Conservation (phyloP, 2,329 filamentous ascomycete genomes). For the Lasiodiplodia sp. region DNA sequence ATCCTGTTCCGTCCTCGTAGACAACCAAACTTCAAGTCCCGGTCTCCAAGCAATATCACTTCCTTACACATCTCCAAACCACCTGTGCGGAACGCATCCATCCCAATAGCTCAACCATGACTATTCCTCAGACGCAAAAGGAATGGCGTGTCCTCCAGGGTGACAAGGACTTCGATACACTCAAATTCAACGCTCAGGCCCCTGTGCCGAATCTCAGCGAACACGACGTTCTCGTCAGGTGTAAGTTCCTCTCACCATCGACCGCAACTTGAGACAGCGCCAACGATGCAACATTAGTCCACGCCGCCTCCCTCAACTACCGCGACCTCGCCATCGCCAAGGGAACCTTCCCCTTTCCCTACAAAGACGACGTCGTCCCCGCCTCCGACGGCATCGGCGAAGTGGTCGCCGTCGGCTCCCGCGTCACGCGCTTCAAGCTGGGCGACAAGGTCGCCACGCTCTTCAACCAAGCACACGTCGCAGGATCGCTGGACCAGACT, state of each 20-base stretch:
- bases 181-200: conserved; percentile 62
- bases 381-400: conserved; percentile 61
- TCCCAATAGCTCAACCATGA: too few relatives aligned
- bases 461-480: conserved; percentile 67
- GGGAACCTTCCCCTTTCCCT: conserved; percentile 46
- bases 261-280: neutral
- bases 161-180: conserved; percentile 62
- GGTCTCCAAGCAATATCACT: too few relatives aligned
- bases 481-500: conserved; percentile 54
- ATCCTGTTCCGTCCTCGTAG: too few relatives aligned
- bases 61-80: too few relatives aligned
- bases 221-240: conserved; percentile 74
- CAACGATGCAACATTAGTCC: conserved; percentile 42
- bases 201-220: conserved; percentile 69
- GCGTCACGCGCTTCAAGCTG: conserved; percentile 63
- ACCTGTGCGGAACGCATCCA: too few relatives aligned
- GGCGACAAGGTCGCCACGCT: conserved; percentile 68
- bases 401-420: conserved; percentile 61
- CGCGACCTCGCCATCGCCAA: conserved; percentile 58
- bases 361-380: conserved; percentile 51
- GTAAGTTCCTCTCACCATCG: conserved; percentile 38
- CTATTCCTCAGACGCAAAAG: conserved; percentile 48
- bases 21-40: too few relatives aligned
- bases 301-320: conserved; percentile 58
- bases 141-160: conserved; percentile 63